Evolutionary conservation across 768 basidiomycete genomes (phyloP), one percentile per base, ranked within the genome.

Genomic region (Hypholoma sublateritium): DNA sequence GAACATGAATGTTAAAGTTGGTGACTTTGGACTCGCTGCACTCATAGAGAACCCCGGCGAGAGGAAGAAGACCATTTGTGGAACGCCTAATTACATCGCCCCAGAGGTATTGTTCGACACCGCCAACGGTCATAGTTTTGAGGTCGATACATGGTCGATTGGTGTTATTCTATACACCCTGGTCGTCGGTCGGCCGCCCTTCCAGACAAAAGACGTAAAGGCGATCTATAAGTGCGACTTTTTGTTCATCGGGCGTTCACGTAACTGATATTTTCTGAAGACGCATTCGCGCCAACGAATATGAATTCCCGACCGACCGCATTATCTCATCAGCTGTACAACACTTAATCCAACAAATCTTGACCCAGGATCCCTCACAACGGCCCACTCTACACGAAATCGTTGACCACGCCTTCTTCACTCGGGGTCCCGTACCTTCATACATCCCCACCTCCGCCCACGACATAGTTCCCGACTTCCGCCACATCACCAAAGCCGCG

Each of bases 141-240:
- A 99, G 74, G 96, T 98, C 25, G 96, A 99, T 69, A 91, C 94
- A 8, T 99, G 96, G 96, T 94, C 92, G 2, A 88, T 96, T 48
- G 96, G 96, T 13, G 96, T 99, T 53, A 98, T 98, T 58, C 75
- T 98, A 60, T 98, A 98, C 68, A 99, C 96, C 1, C 85, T 98
- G 50, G 77, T 96, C 32, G 80, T 98, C 32, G 97, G 97, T 12
- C 86, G 90, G n/a, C 96, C 96, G 1, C 96, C 96, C 0, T 99
- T 99, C 78, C 97, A 99, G 71, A 98, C 95, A 14, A 95, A 97
- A 69, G 95, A 98, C 51, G 94, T 98, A 65, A 97, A 98, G 72
- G 87, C 86, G 11, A 98, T 98, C 58, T 97, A 98, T 75, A 88
- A 93, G 89, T 90, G 67, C 71, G 85, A 58, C 45, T 14, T 32